These are phyloP conservation scores for Mucor racemosus DNA, from an alignment of 371 early-diverging fungal species.

Conservation along the genomic window DNA sequence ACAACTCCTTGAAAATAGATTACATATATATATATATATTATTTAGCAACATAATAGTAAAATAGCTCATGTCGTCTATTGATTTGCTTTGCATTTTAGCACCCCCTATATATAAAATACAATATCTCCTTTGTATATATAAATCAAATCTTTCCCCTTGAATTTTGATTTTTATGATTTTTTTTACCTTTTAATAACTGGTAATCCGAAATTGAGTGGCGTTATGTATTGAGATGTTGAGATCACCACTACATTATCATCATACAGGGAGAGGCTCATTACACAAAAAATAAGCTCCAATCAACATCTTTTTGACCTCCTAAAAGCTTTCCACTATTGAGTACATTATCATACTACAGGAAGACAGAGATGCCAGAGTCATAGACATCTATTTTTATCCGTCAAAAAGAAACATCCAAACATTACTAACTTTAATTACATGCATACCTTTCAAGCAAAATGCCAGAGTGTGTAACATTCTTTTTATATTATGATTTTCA, in stretches of 20 bases:
- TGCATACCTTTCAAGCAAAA: neutral
- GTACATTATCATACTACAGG: no score
- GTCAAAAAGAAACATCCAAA: neutral
- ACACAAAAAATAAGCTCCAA: no score
- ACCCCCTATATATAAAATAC: neutral
- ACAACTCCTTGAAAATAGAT: constrained; percentile 1
- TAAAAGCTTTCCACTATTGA: neutral
- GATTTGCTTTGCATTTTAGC: constrained; percentile 12
- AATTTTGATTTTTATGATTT: neutral
- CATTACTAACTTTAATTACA: neutral
- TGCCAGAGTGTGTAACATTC: neutral
- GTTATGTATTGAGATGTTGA: neutral
- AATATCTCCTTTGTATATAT: neutral
- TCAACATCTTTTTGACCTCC: neutral
- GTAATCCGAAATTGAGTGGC: neutral
- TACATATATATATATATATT: no score
- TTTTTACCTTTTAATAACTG: neutral
- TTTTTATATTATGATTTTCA: neutral
- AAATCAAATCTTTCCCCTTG: neutral
- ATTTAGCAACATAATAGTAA: constrained; percentile 1
- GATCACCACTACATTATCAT: neutral
- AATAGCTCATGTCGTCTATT: constrained; percentile 3
- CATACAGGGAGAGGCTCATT: neutral
- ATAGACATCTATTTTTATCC: neutral
- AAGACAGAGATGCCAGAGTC: no score